Conservation (phyloP, 176 grass and related monocot genomes). For the Phoenix dactylifera region DNA sequence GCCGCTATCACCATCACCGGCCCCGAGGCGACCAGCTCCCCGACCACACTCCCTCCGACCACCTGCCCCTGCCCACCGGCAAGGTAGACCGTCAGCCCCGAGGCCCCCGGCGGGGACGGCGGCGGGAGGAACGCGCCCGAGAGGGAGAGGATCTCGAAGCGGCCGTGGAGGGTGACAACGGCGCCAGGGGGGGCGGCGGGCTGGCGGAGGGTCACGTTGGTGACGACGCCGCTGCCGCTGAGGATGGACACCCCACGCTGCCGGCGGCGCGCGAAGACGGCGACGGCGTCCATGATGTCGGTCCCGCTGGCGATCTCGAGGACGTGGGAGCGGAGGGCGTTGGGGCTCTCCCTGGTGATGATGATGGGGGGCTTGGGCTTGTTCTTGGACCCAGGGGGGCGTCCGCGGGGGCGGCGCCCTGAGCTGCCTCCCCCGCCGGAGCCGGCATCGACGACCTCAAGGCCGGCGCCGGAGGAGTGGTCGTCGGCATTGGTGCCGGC, state of each 20-base stretch:
- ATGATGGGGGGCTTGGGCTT: slow-evolving; percentile 70
- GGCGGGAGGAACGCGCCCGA: slow-evolving; percentile 80
- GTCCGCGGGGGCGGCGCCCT: slow-evolving; percentile 37
- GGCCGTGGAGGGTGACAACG: slow-evolving; percentile 48
- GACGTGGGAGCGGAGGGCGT: slow-evolving; percentile 57
- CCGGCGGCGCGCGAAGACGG: slow-evolving; percentile 40
- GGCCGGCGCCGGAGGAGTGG: slow-evolving; percentile 26
- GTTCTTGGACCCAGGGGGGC: slow-evolving; percentile 63
- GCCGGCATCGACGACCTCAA: slow-evolving; percentile 2
- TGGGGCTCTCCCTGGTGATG: slow-evolving; percentile 67
- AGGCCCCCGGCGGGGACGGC: slow-evolving; percentile 50
- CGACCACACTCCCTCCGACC: slow-evolving; percentile 70
- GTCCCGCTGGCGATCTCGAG: slow-evolving; percentile 60
- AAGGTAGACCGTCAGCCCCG: slow-evolving; percentile 74
- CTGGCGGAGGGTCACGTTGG: slow-evolving; percentile 60
- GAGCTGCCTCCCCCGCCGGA: slow-evolving; percentile 27
- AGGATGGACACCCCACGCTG: slow-evolving; percentile 71
- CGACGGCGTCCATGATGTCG: slow-evolving; percentile 58
- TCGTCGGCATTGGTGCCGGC: slow-evolving; percentile 28
- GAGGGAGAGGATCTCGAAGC: slow-evolving; percentile 75
- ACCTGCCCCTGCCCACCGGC: slow-evolving; percentile 79
- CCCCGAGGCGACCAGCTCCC: slow-evolving; percentile 64
- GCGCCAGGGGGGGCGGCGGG: slow-evolving; percentile 37
- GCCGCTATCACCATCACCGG: slow-evolving; percentile 95
- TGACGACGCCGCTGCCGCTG: slow-evolving; percentile 59